phyloP scores from a whole-genome alignment of 2,329 filamentous ascomycete species.

The Apiospora saccharicola region DNA sequence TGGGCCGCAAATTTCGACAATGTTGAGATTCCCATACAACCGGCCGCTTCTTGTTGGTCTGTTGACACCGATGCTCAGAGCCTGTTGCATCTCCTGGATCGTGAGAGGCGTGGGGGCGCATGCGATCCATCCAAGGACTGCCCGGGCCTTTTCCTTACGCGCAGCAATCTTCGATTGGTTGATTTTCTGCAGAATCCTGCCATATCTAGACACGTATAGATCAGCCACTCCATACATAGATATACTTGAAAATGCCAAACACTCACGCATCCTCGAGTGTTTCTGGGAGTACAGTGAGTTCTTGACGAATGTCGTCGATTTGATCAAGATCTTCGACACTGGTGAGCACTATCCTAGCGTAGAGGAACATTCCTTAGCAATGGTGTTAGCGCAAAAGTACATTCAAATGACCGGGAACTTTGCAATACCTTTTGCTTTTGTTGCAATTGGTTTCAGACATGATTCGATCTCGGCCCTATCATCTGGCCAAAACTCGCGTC shows the following conservation, averaged over 20 bases:
- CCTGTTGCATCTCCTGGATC: constrained; percentile 33
- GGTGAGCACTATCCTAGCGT: constrained; percentile 38
- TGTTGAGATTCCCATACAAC: constrained; percentile 26
- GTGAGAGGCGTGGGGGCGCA: constrained; percentile 33
- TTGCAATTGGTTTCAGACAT: no score
- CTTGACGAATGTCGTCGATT: constrained; percentile 36
- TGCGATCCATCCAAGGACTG: constrained; percentile 35
- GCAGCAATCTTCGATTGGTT: constrained; percentile 24
- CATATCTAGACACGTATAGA: constrained; percentile 23
- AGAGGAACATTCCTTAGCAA: constrained; percentile 43
- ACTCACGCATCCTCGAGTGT: constrained; percentile 42
- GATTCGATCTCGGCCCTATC: no score
- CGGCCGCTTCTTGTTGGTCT: background rate
- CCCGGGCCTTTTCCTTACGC: constrained; percentile 27
- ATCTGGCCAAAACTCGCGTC: no score
- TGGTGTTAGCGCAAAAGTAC: background rate
- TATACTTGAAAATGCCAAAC: no score
- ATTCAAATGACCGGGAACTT: background rate
- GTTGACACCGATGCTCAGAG: constrained; percentile 26
- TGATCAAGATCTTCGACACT: constrained; percentile 31
- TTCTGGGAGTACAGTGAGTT: constrained; percentile 39
- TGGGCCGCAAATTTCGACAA: constrained; percentile 39
- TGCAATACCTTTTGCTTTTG: no score
- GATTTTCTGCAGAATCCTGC: constrained; percentile 29
- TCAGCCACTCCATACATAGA: no score